Conservation (phyloP, 495 filamentous ascomycete genomes). For the Trichoderma erinaceum region DNA sequence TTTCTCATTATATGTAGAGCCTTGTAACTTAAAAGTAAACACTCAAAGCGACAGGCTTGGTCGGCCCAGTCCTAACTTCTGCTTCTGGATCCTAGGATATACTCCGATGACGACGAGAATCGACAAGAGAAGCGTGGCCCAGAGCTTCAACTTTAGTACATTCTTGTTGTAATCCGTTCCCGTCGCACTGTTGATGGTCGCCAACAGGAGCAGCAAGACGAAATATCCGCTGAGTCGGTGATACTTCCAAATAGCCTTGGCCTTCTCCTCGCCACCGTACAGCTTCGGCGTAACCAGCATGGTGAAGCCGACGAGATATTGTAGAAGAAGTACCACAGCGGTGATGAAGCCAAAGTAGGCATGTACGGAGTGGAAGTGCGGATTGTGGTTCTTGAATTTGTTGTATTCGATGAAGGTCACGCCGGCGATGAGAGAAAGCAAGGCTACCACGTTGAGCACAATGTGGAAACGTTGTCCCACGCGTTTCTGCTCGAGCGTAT, state of each 20-base stretch:
- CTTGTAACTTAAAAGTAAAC: neutral
- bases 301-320: conserved; percentile 71
- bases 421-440: conserved; percentile 56
- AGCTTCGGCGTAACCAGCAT: conserved; percentile 66
- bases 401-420: conserved; percentile 77
- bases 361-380: conserved; percentile 73
- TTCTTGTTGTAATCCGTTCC: conserved; percentile 62
- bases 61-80: conserved; percentile 63
- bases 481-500: conserved; percentile 65
- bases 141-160: conserved; percentile 61
- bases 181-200: conserved; percentile 68
- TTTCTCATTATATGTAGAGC: neutral
- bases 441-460: conserved; percentile 55
- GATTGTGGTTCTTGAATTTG: conserved; percentile 54
- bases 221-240: conserved; percentile 77
- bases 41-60: conserved; percentile 14
- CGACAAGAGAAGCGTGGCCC: conserved; percentile 57
- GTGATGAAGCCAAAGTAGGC: conserved; percentile 73
- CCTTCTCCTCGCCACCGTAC: conserved; percentile 71
- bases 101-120: conserved; percentile 62
- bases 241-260: conserved; percentile 82
- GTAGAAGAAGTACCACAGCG: conserved; percentile 62
- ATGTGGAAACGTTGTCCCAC: conserved; percentile 66
- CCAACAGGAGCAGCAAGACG: conserved; percentile 60
- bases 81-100: conserved; percentile 70